Evolutionary conservation across 2,329 filamentous ascomycete species (phyloP).

Genomic region (Lachnellula subtilissima): DNA sequence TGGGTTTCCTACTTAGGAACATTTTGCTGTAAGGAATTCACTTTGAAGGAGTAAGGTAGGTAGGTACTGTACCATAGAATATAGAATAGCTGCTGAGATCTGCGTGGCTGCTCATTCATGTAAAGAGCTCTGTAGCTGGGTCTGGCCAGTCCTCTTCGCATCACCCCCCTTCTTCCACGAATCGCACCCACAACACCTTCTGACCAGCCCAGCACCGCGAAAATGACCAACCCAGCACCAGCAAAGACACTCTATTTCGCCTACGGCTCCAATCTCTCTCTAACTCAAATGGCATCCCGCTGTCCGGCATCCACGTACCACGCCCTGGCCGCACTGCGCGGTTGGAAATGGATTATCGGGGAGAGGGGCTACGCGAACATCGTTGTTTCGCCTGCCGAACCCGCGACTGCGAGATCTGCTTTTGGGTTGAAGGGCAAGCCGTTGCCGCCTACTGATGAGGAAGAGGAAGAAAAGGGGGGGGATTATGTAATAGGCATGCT

Average conservation of each 20-base stretch:
- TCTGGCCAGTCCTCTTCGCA: background rate
- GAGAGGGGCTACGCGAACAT: conserved; percentile 64
- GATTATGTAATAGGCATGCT: conserved; percentile 45
- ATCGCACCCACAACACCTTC: background rate
- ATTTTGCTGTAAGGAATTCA: too few relatives aligned
- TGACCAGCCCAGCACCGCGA: background rate
- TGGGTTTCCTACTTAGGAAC: too few relatives aligned
- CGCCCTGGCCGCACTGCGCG: conserved; percentile 47
- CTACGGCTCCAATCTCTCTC: conserved; percentile 67
- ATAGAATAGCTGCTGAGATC: too few relatives aligned
- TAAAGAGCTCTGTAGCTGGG: too few relatives aligned
- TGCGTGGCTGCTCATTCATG: too few relatives aligned
- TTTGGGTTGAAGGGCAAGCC: background rate
- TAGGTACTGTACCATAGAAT: too few relatives aligned
- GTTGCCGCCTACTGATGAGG: background rate
- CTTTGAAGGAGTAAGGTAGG: too few relatives aligned
- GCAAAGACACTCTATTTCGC: conserved; percentile 54
- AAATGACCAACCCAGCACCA: background rate
- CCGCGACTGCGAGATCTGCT: background rate
- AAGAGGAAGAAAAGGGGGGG: background rate
- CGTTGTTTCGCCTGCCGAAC: conserved; percentile 6
- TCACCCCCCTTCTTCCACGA: background rate
- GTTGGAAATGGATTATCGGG: conserved; percentile 64
- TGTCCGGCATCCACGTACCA: conserved; percentile 49
- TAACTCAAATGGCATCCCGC: conserved; percentile 57